phyloP scores from a whole-genome alignment of 805 yeast species.

The Saccharomycopsis javanensis region DNA sequence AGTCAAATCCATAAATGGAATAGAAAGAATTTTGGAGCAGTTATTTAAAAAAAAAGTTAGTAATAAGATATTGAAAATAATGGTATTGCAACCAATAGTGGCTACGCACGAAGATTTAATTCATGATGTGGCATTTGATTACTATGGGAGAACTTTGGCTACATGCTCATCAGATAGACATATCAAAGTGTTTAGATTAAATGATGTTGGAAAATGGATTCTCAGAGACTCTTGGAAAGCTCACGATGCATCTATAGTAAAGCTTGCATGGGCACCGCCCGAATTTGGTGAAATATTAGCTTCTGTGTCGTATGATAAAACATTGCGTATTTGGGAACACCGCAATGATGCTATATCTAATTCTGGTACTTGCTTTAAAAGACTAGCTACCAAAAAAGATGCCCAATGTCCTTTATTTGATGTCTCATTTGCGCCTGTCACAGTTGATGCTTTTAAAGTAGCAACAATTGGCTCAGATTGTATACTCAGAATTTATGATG shows the following conservation, averaged over 20 bases:
- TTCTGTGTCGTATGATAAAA: conserved; percentile 82
- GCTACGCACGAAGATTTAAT: conserved; percentile 91
- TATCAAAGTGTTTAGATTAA: conserved; percentile 60
- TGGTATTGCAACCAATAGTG: conserved; percentile 53
- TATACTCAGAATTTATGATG: conserved; percentile 72
- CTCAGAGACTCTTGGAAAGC: conserved; percentile 90
- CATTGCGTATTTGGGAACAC: conserved; percentile 88
- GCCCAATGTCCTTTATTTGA: conserved; percentile 83
- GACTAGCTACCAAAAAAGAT: conserved; percentile 70
- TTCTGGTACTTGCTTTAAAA: conserved; percentile 78
- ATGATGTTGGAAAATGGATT: conserved; percentile 65
- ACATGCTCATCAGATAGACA: conserved; percentile 95
- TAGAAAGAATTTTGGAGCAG: not conserved
- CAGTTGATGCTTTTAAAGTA: conserved; percentile 60
- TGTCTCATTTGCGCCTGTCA: conserved; percentile 82
- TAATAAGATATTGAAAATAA: not conserved
- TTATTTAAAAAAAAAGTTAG: not conserved
- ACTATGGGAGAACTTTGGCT: conserved; percentile 85
- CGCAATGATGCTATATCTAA: conserved; percentile 64
- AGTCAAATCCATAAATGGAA: too few relatives aligned
- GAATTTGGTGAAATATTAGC: conserved; percentile 84
- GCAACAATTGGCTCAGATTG: conserved; percentile 92
- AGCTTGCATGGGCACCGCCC: conserved; percentile 89
- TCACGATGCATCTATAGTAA: conserved; percentile 79
- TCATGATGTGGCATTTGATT: conserved; percentile 85